Evolutionary conservation across 768 basidiomycete genomes (phyloP), one percentile per base, ranked within the genome.

Genomic region (Trametes sanguinea): DNA sequence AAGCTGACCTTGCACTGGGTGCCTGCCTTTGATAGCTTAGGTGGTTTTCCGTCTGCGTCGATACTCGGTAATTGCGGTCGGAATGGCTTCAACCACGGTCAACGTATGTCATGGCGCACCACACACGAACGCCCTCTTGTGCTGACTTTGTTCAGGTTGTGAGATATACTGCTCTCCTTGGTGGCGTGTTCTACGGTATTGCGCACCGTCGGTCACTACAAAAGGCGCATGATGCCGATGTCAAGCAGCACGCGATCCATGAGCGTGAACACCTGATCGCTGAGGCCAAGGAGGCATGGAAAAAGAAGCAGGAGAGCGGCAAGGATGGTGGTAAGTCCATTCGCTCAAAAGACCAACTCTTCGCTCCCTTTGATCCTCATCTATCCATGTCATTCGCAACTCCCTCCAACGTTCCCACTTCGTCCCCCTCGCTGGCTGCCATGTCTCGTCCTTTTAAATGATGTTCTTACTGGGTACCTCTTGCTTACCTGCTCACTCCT

Each of bases 141-240:
- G 47, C 43, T 17, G 7, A 2, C 43, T 42, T 2, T 53, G 3
- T 7, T 14, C 42, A 71, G 96, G 96, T 96, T 75, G 89, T 90
- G 71, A 92, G 96, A 72, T 98, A 96, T 77, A 88, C 94, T 17
- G 94, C 95, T 53, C 85, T 99, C 68, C 77, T 89, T 66, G 82
- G 86, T 45, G 96, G 96, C 72, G 83, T 96, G 67, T 76, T 87
- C 73, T 98, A 98, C 75, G 96, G 96, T 73, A 88, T 95, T 75
- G 86, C 86, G 71, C 95, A 98, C 81, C 90, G 91, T 72, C 86
- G 90, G 71, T 90, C 95, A 71, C 78, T 99, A 67, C 94, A 96
- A 79, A 83, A 85, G 64, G 79, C 84, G 56, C 85, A 92, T 73
- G 87, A 96, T 76, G 78, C 85, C 62, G 84, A 89, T 67, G 92